Evolutionary conservation across 2,329 filamentous ascomycete genomes (phyloP), one percentile per base, ranked within the genome.

Genomic region (Sporothrix inflata): DNA sequence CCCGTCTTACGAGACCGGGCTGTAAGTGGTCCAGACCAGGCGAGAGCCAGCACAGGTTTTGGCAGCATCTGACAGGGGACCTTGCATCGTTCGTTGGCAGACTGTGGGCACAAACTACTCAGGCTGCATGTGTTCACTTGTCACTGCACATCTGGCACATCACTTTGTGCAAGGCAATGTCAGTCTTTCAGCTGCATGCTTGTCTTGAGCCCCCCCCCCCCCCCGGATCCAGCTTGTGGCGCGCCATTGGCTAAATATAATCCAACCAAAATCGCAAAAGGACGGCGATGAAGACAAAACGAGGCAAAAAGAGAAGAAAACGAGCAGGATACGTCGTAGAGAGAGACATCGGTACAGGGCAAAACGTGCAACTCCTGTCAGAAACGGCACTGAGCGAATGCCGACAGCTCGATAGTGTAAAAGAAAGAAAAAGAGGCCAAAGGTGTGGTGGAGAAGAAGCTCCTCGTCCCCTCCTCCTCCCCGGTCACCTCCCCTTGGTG

Each of bases 71-170:
- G 57, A 21, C 34, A 42, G 34, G 57, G 57, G 34, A 63, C 34
- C 57, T 61, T 16, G 34, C 57, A 24, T 63, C 16, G 53, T 34
- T 42, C 19, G 42, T 16, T 47, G 34, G 57, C 4, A 24, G 57
- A 5, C 27, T 27, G 24, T 61, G 57, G 34, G 4, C 19, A 21
- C 34, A 21, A 14, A 14, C 12, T 45, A 14, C 40, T 11, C 40
- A 47, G 42, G 42, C 14, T 19, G 3, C 19, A 14, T 19, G n/a
- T 24, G 42, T 24, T 21, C n/a, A 60, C 14, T n/a, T 42, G 40
- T 45, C n/a, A 27, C 40, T 47, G 61, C 61, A 49, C 24, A 34
- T n/a, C 61, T 66, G 42, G 63, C 63, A 49, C 42, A n/a, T 49
- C 24, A 30, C 38, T 42, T 24, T 42, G 57, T 63, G 34, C 8